Percentiles rank a stretch among this genome's conserved stretches.
phyloP scores from a whole-genome alignment of 306 rosid genomes.

The Datisca glomerata region DNA sequence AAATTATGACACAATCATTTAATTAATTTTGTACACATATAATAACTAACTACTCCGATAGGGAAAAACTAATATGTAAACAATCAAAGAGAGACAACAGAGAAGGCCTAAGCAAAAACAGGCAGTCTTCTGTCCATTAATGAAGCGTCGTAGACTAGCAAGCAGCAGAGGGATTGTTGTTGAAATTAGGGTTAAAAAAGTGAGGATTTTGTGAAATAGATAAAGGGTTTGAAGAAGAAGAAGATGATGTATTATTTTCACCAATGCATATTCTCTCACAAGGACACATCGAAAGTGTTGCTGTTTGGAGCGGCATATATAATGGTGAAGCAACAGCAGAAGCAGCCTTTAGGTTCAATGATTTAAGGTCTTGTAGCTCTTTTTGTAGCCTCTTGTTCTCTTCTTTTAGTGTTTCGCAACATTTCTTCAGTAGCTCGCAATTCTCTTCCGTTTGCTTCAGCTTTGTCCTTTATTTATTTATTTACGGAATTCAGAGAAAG shows the following conservation, averaged over 20 bases:
- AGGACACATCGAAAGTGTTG: conserved; percentile 58
- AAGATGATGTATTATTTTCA: conserved; percentile 16
- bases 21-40: not conserved
- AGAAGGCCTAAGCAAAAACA: conserved; percentile 16
- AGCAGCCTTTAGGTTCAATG: conserved; percentile 26
- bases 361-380: conserved; percentile 66
- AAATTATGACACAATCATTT: not conserved
- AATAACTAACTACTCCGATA: too few species aligned
- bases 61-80: not conserved
- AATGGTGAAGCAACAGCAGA: conserved; percentile 12
- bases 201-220: conserved; percentile 19
- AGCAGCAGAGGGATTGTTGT: conserved; percentile 46
- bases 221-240: conserved; percentile 19
- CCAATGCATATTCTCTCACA: conserved; percentile 36
- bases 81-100: not conserved
- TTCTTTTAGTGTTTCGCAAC: conserved; percentile 52
- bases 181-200: conserved; percentile 23
- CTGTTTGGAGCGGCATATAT: conserved; percentile 42
- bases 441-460: conserved; percentile 82
- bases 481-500: too few species aligned
- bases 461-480: conserved; percentile 62
- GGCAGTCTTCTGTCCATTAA: conserved; percentile 4
- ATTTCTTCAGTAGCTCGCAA: conserved; percentile 52
- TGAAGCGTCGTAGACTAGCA: conserved; percentile 17
- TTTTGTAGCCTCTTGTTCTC: conserved; percentile 60